Evolutionary conservation across 2,329 filamentous ascomycete genomes (phyloP).

Genomic region (Trichoderma brevicompactum): DNA sequence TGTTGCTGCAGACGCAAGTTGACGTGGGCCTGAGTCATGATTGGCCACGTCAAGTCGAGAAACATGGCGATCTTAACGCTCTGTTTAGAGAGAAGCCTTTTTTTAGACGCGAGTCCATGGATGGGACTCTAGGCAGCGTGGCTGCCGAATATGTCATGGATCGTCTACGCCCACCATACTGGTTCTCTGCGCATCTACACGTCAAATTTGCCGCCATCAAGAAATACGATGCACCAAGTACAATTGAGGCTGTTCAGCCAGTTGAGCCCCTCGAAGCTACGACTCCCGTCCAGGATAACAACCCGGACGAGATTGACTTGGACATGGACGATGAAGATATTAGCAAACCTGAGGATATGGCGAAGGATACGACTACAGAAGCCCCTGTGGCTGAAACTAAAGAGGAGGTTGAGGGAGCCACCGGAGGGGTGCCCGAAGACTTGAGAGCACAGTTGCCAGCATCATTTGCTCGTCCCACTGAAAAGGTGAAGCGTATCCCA

Average conservation of each 20-base stretch:
- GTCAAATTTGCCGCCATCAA: slow-evolving; percentile 79
- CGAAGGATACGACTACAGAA: slow-evolving; percentile 10
- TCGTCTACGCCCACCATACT: slow-evolving; percentile 77
- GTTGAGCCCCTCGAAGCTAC: slow-evolving; percentile 30
- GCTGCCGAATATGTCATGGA: slow-evolving; percentile 83
- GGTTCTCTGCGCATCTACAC: slow-evolving; percentile 95
- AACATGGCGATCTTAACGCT: slow-evolving; percentile 68
- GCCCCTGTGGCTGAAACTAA: slow-evolving; percentile 6
- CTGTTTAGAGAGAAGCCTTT: slow-evolving; percentile 75
- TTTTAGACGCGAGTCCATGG: slow-evolving; percentile 75
- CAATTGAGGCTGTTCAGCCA: slow-evolving; percentile 34
- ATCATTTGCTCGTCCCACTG: slow-evolving; percentile 62
- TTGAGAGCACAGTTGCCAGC: slow-evolving; percentile 76
- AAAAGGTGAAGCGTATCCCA: slow-evolving; percentile 46
- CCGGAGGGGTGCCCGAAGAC: slow-evolving; percentile 59
- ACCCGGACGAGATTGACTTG: slow-evolving; percentile 73
- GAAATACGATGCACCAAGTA: slow-evolving; percentile 50
- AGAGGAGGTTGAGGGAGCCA: slow-evolving; percentile 29
- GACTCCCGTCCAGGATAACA: slow-evolving; percentile 43
- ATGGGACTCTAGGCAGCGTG: slow-evolving; percentile 75
- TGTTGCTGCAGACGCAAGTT: slow-evolving; percentile 83
- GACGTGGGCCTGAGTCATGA: slow-evolving; percentile 94
- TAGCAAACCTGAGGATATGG: background rate
- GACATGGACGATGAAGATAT: slow-evolving; percentile 56
- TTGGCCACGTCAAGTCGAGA: slow-evolving; percentile 87